Base-by-base conservation (phyloP, 2,329 filamentous ascomycete genomes). In the Amauroascus verrucosus region DNA sequence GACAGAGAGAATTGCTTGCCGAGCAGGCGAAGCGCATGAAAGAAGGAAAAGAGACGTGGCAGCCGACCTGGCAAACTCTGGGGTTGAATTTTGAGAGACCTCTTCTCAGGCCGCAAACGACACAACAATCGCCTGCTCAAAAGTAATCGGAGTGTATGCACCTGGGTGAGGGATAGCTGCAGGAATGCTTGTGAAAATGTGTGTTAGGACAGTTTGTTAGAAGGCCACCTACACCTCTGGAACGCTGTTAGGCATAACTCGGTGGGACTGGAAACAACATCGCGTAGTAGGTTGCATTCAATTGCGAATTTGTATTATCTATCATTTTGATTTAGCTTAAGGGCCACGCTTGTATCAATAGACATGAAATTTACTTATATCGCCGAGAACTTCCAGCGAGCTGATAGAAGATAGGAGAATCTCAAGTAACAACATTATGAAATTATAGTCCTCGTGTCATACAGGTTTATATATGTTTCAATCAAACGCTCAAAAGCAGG, bases 21-120 rank as follows among this genome's bases (percentile, higher is more conserved):
- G 68, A 77, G 65, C 78, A 85, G 70, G 86, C 85, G 16, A 75
- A 79, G 70, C 73, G 76, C 61, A 64, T 89, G 61, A 67, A 86
- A 58, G 70, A 74, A 48, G 81, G 82, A 18, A 75, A 79, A 66
- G 72, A 77, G 61, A 73, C 73, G 58, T 89, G 86, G 85, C 73
- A 67, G 55, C 72, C 73, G 32, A 74, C 72, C 16, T 75, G 73
- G 72, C 65, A 72, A 63, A 64, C 65, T 18, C 53, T 75, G 54
- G 70, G 70, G 14, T 53, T 72, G 53, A 67, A 66, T 55, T 69
- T 67, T 57, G 63, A 67, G 52, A 62, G 66, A 28, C 56, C 65
- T 54, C 49, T 59, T 32, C 49, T 57, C 48, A 51, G 54, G 22
- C 51, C 14, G 5, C 28, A 54, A 18, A n/a, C 50, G n/a, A 38